phyloP scores from a whole-genome alignment of 495 filamentous ascomycete species.

The Trichocladium antarcticum region DNA sequence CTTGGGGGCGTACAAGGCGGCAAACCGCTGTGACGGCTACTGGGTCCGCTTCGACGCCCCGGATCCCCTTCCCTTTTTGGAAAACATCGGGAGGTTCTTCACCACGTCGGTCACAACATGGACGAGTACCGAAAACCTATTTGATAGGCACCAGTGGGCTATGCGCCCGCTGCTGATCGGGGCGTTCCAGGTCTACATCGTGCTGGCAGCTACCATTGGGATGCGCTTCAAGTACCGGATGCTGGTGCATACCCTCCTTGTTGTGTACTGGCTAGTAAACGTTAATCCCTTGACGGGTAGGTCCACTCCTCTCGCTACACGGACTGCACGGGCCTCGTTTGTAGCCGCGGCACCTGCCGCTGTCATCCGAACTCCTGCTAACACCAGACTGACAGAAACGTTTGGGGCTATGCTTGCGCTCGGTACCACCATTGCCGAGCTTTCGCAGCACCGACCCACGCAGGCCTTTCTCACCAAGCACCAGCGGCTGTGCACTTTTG shows the following conservation, averaged over 20 bases:
- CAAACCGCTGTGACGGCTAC: constrained; percentile 45
- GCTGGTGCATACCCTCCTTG: constrained; percentile 39
- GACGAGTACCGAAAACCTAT: constrained; percentile 48
- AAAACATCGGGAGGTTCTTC: constrained; percentile 31
- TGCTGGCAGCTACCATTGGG: constrained; percentile 45
- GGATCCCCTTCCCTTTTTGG: constrained; percentile 23
- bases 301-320: neutral
- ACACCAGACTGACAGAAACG: constrained; percentile 30
- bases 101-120: constrained; percentile 43
- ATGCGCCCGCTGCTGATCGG: constrained; percentile 49
- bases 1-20: constrained; percentile 46
- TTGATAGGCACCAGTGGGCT: constrained; percentile 57
- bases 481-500: constrained; percentile 34
- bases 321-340: too few relatives aligned
- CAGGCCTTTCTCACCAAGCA: constrained; percentile 40
- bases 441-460: constrained; percentile 43
- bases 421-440: constrained; percentile 51
- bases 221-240: constrained; percentile 48
- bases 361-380: neutral
- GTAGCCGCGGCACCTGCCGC: neutral
- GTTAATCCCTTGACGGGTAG: constrained; percentile 25
- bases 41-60: constrained; percentile 48
- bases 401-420: constrained; percentile 51
- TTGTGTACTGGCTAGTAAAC: constrained; percentile 44
- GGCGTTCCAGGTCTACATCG: constrained; percentile 51